Evolutionary conservation across 352 stramenopile genomes (phyloP).

Genomic region (Lagenidium giganteum): DNA sequence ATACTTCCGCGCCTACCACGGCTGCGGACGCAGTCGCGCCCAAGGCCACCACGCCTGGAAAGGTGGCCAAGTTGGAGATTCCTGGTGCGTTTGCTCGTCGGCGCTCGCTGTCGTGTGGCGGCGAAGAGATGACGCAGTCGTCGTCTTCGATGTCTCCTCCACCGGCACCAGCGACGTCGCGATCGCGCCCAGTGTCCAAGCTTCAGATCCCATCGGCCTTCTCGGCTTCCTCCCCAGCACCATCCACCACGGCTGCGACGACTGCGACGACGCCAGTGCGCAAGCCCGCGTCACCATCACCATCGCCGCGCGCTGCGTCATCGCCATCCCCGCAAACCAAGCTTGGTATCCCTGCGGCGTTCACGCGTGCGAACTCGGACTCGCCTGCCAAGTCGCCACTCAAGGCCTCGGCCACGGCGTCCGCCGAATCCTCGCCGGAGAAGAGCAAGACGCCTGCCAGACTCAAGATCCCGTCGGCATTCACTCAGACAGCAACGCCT

Average conservation of each 20-base stretch:
- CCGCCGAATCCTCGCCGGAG: background rate
- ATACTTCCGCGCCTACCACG: conserved; percentile 23
- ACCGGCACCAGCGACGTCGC: too few relatives aligned
- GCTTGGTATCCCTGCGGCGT: too few relatives aligned
- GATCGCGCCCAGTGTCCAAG: conserved; percentile 64
- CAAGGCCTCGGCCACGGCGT: background rate
- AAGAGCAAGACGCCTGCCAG: conserved; percentile 19
- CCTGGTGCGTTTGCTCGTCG: conserved; percentile 14
- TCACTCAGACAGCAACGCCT: too few relatives aligned
- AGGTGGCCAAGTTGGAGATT: conserved; percentile 18
- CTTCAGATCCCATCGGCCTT: conserved; percentile 52
- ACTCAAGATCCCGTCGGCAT: conserved; percentile 27
- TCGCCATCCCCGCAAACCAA: background rate
- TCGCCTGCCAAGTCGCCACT: background rate
- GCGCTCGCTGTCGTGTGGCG: conserved; percentile 3
- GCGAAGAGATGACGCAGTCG: too few relatives aligned
- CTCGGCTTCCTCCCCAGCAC: conserved; percentile 11
- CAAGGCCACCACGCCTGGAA: conserved; percentile 5
- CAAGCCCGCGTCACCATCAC: conserved; percentile 12
- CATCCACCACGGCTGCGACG: conserved; percentile 1
- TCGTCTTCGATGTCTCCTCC: background rate
- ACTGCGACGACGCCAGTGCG: conserved; percentile 9
- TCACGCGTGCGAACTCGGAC: too few relatives aligned
- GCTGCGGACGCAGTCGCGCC: conserved; percentile 49
- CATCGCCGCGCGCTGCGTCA: conserved; percentile 1